Conservation (phyloP, 2,329 filamentous ascomycete genomes). For the Erysiphe pulchra region DNA sequence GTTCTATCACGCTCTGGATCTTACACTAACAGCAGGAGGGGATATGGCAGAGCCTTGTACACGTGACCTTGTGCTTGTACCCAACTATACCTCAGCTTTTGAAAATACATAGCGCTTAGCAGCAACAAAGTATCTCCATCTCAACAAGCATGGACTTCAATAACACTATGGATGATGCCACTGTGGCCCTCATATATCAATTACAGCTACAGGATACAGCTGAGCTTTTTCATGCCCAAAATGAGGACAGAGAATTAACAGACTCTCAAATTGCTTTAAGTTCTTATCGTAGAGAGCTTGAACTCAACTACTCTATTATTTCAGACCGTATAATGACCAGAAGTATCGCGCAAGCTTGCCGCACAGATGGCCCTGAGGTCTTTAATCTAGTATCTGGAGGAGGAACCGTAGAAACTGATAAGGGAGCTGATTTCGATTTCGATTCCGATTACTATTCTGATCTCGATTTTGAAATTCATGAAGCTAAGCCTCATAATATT, state of each 20-base stretch:
- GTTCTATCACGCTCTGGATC: no score
- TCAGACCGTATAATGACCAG: conserved; percentile 5
- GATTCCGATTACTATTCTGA: no score
- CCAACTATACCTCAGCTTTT: no score
- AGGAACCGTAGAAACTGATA: conserved; percentile 1
- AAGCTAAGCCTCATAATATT: conserved; percentile 1
- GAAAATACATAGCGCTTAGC: no score
- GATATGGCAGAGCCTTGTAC: no score
- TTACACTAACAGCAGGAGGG: no score
- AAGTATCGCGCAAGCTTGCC: conserved; percentile 8
- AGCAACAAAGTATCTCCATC: no score
- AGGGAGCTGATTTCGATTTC: no score
- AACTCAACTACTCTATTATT: conserved; percentile 1
- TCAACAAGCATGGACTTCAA: background rate
- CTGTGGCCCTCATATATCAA: conserved; percentile 6
- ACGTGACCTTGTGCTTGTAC: no score
- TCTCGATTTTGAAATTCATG: background rate
- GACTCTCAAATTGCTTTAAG: conserved; percentile 4
- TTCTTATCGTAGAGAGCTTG: conserved; percentile 4
- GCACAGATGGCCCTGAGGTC: conserved; percentile 5
- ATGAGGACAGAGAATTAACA: conserved; percentile 2
- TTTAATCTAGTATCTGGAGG: conserved; percentile 2
- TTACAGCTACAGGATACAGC: conserved; percentile 7
- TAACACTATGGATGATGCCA: conserved; percentile 5
- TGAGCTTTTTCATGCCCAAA: background rate